Percentiles rank a stretch among this genome's conserved stretches.
Conservation (phyloP, 306 rosid genomes). For the Delonix regia region DNA sequence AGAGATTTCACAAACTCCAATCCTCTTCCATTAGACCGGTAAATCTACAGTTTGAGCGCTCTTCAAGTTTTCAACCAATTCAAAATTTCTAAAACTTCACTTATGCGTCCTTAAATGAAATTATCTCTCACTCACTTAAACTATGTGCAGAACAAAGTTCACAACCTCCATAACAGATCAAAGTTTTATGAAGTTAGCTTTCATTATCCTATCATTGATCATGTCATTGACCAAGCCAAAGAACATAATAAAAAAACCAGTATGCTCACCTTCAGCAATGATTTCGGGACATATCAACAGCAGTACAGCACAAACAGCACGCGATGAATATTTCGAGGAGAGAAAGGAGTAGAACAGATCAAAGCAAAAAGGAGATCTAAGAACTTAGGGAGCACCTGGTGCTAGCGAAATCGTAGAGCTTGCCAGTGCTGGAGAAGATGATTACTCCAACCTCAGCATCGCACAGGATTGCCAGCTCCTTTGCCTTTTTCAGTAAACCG, state of each 20-base stretch:
- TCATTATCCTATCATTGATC: background rate
- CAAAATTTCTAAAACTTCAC: background rate
- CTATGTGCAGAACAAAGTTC: background rate
- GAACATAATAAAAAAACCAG: background rate
- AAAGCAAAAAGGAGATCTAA: constrained; percentile 27
- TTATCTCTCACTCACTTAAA: background rate
- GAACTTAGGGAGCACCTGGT: constrained; percentile 55
- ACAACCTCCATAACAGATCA: background rate
- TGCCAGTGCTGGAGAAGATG: constrained; percentile 90
- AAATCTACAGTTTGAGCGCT: background rate
- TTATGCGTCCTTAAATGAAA: background rate
- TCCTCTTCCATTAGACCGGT: background rate
- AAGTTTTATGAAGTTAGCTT: background rate
- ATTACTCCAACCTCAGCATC: constrained; percentile 91
- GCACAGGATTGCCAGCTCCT: constrained; percentile 88
- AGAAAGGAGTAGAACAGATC: background rate
- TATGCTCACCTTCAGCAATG: background rate
- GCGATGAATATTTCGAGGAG: background rate
- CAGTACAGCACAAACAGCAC: background rate
- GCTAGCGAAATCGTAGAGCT: constrained; percentile 84
- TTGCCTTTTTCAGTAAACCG: constrained; percentile 90
- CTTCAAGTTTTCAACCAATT: background rate
- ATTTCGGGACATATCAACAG: constrained; percentile 4
- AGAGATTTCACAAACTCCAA: background rate
- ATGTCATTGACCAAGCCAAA: background rate